phyloP scores from a whole-genome alignment of 208 protist species.

The Crithidia mellificae region DNA sequence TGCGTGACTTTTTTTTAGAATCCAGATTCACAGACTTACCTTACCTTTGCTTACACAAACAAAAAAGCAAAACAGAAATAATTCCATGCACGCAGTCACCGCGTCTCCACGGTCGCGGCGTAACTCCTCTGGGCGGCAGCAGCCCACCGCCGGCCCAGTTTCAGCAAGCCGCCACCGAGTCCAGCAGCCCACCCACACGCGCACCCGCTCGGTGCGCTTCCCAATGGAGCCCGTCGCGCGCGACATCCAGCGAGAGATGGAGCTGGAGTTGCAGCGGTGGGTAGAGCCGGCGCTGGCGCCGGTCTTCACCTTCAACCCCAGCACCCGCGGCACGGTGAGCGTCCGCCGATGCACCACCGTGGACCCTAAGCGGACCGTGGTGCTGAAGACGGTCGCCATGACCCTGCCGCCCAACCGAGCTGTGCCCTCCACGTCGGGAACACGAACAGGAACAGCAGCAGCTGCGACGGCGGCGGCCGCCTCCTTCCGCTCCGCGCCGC shows the following conservation, averaged over 20 bases:
- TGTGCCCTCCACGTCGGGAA: background rate
- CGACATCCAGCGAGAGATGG: conserved; percentile 35
- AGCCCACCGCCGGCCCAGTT: background rate
- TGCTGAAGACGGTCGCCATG: conserved; percentile 34
- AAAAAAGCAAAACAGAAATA: too few relatives aligned
- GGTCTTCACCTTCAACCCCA: conserved; percentile 2
- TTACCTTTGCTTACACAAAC: too few relatives aligned
- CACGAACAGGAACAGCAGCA: background rate
- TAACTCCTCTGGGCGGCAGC: too few relatives aligned
- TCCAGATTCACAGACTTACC: too few relatives aligned
- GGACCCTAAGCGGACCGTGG: background rate
- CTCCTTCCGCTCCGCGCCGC: background rate
- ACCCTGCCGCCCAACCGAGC: conserved; percentile 19
- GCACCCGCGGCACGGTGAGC: conserved; percentile 24
- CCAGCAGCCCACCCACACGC: conserved; percentile 2
- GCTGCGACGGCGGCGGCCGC: background rate
- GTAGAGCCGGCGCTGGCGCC: conserved; percentile 19
- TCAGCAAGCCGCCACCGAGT: background rate
- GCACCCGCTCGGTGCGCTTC: conserved; percentile 27
- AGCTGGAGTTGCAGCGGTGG: conserved; percentile 40
- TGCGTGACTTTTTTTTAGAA: too few relatives aligned
- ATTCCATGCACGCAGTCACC: too few relatives aligned
- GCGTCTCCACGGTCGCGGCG: background rate
- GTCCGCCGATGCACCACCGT: conserved; percentile 14
- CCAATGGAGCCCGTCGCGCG: conserved; percentile 23